Percentiles rank a stretch among this genome's conserved stretches.
Conservation (phyloP, 352 stramenopile species). For the Blastocystis sp. region DNA sequence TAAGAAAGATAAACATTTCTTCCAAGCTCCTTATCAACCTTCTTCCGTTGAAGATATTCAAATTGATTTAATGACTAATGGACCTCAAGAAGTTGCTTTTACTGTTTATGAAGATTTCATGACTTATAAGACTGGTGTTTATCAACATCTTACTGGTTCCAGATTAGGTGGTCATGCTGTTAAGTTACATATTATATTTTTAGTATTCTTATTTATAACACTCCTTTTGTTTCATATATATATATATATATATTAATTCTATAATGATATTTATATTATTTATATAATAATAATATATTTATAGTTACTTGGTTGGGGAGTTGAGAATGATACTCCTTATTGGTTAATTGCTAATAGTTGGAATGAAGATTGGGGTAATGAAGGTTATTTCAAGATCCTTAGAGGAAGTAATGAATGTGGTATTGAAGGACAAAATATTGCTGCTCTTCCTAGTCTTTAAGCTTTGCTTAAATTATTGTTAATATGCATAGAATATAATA, state of each 20-base stretch:
- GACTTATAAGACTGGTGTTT: conserved; percentile 45
- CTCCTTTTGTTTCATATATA: too few relatives aligned
- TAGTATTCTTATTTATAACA: too few relatives aligned
- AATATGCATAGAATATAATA: too few relatives aligned
- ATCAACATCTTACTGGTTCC: conserved; percentile 43
- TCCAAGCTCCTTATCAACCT: conserved; percentile 37
- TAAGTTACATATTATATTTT: too few relatives aligned
- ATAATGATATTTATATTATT: too few relatives aligned
- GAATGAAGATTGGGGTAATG: conserved; percentile 48
- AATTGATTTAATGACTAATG: conserved; percentile 31
- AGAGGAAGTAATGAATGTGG: conserved; percentile 45
- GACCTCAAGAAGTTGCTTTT: conserved; percentile 41
- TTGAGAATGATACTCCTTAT: conserved; percentile 44
- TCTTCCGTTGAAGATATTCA: conserved; percentile 41
- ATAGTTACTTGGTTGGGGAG: conserved; percentile 46
- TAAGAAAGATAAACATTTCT: conserved; percentile 45
- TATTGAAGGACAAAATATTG: conserved; percentile 39
- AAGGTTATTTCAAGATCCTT: conserved; percentile 49
- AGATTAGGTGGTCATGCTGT: conserved; percentile 44
- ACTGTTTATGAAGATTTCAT: conserved; percentile 49
- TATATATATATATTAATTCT: too few relatives aligned
- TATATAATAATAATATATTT: too few relatives aligned
- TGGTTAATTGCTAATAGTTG: conserved; percentile 46
- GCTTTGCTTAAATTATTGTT: background rate
- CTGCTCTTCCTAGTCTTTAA: conserved; percentile 35